These are phyloP conservation scores for Ophiobolus disseminans DNA, from an alignment of 2,329 filamentous ascomycete genomes.

Conservation along the genomic window DNA sequence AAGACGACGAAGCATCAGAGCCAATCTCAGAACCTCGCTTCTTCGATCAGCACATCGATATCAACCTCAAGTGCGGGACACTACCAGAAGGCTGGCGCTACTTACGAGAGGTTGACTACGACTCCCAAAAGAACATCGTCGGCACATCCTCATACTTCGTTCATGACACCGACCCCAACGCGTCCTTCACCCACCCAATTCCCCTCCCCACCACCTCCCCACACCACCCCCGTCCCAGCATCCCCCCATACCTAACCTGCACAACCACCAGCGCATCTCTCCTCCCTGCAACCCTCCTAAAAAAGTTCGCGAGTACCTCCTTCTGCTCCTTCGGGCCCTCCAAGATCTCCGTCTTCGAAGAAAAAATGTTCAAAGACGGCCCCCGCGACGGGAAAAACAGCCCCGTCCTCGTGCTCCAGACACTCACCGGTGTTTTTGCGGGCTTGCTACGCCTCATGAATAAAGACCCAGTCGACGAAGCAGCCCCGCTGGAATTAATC, in stretches of 20 bases:
- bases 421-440: background rate
- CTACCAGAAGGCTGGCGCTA: too few species aligned
- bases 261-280: background rate
- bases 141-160: too few species aligned
- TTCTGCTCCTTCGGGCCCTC: background rate
- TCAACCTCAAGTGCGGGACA: too few species aligned
- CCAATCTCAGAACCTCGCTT: background rate
- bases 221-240: too few species aligned
- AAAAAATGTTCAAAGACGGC: background rate
- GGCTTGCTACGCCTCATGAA: conserved; percentile 2
- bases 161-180: background rate
- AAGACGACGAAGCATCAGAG: background rate
- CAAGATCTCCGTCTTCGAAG: background rate
- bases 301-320: background rate
- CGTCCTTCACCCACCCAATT: background rate
- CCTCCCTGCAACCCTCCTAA: background rate
- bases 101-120: too few species aligned
- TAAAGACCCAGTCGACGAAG: background rate
- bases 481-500: background rate
- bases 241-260: background rate
- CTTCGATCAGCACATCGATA: background rate
- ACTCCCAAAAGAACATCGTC: too few species aligned
- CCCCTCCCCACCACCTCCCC: too few species aligned
- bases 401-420: background rate
- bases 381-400: background rate